phyloP scores from a whole-genome alignment of 2,329 filamentous ascomycete genomes.

The Calonectria naviculata region DNA sequence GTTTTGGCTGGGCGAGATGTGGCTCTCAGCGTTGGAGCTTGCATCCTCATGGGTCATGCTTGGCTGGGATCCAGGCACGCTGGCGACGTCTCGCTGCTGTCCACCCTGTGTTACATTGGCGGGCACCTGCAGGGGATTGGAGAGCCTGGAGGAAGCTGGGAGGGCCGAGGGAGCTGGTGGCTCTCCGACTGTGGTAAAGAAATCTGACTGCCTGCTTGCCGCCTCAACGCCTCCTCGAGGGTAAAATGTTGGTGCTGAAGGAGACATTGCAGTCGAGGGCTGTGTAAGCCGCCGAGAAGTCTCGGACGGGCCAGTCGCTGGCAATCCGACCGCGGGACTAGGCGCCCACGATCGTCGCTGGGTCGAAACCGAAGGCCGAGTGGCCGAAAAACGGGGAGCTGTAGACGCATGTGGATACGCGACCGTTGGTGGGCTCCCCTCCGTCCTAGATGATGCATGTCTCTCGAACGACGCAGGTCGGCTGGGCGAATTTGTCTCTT shows the following conservation, averaged over 20 bases:
- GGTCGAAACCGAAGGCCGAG: background rate
- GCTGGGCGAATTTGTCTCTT: background rate
- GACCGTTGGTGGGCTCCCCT: background rate
- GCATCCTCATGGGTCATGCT: background rate
- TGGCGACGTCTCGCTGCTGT: constrained; percentile 16
- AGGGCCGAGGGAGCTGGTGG: background rate
- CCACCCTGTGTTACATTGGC: constrained; percentile 7
- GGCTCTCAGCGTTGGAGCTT: background rate
- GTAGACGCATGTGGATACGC: background rate
- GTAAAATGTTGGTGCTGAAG: constrained; percentile 26
- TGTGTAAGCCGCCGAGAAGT: constrained; percentile 12
- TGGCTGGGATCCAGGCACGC: background rate
- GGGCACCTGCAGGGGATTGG: constrained; percentile 25
- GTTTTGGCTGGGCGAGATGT: background rate
- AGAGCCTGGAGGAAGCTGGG: background rate
- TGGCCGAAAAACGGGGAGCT: background rate
- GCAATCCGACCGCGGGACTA: background rate
- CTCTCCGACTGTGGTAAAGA: background rate
- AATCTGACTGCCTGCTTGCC: background rate
- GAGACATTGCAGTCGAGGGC: constrained; percentile 21
- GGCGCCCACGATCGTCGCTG: background rate
- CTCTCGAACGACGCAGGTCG: background rate
- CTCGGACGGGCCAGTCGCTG: constrained; percentile 1
- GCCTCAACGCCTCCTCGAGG: constrained; percentile 6
- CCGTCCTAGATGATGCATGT: background rate